Evolutionary conservation across 225 moss, liverwort and hornwort genomes (phyloP), one percentile per base, ranked within the genome.

Genomic region (Lunularia cruciata): DNA sequence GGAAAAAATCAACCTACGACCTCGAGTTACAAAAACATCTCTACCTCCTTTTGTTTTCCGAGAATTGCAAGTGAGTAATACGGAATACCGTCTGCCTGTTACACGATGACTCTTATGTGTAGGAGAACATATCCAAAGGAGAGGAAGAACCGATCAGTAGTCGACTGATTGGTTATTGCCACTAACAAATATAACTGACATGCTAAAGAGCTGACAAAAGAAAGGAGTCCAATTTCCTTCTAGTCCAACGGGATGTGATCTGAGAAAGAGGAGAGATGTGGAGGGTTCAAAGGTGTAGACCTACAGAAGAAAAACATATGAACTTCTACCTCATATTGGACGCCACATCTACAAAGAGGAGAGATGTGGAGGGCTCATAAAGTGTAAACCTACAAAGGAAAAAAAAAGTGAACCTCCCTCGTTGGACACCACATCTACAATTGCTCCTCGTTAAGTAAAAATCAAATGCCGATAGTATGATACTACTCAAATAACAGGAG

Each of bases 391-490:
- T n/a, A n/a, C n/a, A n/a, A n/a, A n/a, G n/a, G n/a, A n/a, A n/a
- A n/a, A n/a, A n/a, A n/a, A n/a, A n/a, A n/a, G n/a, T n/a, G n/a
- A n/a, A n/a, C n/a, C n/a, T n/a, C n/a, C n/a, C n/a, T n/a, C n/a
- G n/a, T 3, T 1, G 56, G 12, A 57, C 56, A 30, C 56, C 56
- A 31, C 23, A 31, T 57, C 18, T 32, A 28, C 56, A 31, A 15
- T 31, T 36, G 63, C 63, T 28, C 26, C 14, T 63, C 25, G 63
- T 60, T 3, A 15, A 2, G n/a, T 35, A 32, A 57, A 70, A 70
- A 57, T 70, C 34, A 42, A 57, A 10, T 72, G 72, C 62, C 61
- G 47, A 46, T 33, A 47, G 10, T 62, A 52, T 51, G 47, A 31
- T 62, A 35, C 62, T 32, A 46, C 38, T 34, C 58, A 47, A 26